Conservation (phyloP, 2,329 filamentous ascomycete genomes). For the Diaporthe velutina region DNA sequence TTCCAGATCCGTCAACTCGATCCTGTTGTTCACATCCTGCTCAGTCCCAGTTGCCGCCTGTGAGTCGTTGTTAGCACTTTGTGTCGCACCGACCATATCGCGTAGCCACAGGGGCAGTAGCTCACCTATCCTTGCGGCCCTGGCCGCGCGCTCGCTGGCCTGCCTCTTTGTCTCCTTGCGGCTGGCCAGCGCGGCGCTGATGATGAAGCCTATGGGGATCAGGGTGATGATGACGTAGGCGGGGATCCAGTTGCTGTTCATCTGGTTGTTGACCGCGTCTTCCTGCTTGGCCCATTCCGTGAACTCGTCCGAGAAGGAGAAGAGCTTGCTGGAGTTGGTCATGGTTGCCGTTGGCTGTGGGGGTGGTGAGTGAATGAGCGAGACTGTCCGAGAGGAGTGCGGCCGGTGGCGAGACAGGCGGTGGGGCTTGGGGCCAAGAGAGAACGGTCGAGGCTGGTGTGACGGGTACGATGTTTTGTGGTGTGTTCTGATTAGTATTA, state of each 20-base stretch:
- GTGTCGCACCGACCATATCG: background rate
- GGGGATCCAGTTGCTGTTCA: conserved; percentile 28
- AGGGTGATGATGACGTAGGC: conserved; percentile 33
- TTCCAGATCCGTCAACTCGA: conserved; percentile 22
- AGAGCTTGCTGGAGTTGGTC: conserved; percentile 19
- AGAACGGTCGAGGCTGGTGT: background rate
- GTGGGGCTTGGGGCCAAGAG: background rate
- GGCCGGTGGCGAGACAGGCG: background rate
- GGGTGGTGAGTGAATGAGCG: background rate
- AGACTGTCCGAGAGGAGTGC: background rate
- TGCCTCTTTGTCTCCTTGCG: conserved; percentile 24
- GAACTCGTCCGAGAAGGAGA: conserved; percentile 33
- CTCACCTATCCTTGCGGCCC: conserved; percentile 20
- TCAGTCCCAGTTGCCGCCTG: conserved; percentile 27
- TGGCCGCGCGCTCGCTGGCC: conserved; percentile 5
- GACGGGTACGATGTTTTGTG: background rate
- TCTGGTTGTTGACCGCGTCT: conserved; percentile 28
- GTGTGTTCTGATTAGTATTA: background rate
- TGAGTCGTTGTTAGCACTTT: background rate
- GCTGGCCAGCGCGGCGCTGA: background rate
- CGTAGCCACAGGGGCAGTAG: conserved; percentile 6
- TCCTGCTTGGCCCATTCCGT: conserved; percentile 28
- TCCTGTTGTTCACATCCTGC: background rate
- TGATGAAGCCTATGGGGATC: conserved; percentile 30
- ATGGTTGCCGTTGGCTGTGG: background rate